These are phyloP conservation scores for Periglandula ipomoeae DNA, from an alignment of 2,329 filamentous ascomycete genomes.

Conservation along the genomic window DNA sequence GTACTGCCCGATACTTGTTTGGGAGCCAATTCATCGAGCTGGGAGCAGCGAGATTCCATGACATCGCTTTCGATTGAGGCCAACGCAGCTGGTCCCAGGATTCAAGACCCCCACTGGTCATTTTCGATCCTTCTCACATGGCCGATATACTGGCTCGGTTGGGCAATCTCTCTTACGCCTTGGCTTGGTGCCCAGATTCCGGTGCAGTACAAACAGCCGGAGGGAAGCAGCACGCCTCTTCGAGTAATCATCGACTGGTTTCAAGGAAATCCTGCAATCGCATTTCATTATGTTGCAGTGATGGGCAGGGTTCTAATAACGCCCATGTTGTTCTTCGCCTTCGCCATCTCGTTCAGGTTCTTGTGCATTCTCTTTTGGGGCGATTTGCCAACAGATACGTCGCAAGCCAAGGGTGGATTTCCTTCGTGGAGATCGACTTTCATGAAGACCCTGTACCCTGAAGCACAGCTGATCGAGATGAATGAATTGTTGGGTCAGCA, in stretches of 20 bases:
- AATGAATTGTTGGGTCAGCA: conserved; percentile 43
- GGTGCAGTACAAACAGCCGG: conserved; percentile 30
- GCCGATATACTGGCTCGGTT: conserved; percentile 30
- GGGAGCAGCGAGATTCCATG: conserved; percentile 37
- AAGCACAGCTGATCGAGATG: conserved; percentile 33
- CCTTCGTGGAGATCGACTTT: conserved; percentile 35
- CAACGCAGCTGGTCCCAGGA: conserved; percentile 33
- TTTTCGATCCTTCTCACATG: conserved; percentile 31
- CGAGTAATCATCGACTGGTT: conserved; percentile 40
- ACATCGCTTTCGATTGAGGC: conserved; percentile 22
- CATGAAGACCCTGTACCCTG: conserved; percentile 34
- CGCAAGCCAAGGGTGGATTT: conserved; percentile 23
- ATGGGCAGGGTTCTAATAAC: conserved; percentile 29
- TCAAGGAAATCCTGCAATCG: conserved; percentile 32
- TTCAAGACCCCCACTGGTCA: conserved; percentile 34
- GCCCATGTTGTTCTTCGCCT: conserved; percentile 34
- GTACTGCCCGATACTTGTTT: conserved; percentile 41
- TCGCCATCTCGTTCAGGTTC: conserved; percentile 31
- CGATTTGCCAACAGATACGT: conserved; percentile 23
- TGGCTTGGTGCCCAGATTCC: conserved; percentile 35
- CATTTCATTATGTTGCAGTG: conserved; percentile 40
- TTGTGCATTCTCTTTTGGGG: conserved; percentile 30
- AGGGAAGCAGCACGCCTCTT: conserved; percentile 24
- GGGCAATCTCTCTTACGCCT: conserved; percentile 34
- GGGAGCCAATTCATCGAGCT: conserved; percentile 47